Evolutionary conservation across 371 early-diverging fungal species (phyloP).

Genomic region (Mucor sp.): DNA sequence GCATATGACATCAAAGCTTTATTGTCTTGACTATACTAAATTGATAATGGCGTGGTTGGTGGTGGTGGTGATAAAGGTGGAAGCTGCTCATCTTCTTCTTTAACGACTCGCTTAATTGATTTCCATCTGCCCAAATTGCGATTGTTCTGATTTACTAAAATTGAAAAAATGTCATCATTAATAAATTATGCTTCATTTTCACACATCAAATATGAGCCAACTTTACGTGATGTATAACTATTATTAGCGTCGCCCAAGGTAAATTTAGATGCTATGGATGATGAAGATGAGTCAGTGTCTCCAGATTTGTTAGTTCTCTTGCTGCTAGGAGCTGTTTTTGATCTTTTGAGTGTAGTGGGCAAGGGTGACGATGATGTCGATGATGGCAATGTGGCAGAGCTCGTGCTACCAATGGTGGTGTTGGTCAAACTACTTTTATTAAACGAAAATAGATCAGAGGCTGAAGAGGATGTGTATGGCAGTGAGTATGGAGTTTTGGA

Average conservation of each 20-base stretch:
- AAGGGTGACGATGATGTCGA: background rate
- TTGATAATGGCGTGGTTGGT: background rate
- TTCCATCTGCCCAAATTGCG: conserved; percentile 22
- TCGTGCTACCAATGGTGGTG: background rate
- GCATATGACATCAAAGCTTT: background rate
- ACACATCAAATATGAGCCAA: background rate
- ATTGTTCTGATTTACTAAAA: conserved; percentile 1
- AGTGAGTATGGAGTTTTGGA: background rate
- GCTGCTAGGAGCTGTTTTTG: conserved; percentile 28
- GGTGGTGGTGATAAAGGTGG: background rate
- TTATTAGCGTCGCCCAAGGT: background rate
- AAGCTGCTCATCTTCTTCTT: conserved; percentile 1
- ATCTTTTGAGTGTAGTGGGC: conserved; percentile 10
- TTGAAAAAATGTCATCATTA: background rate
- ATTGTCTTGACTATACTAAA: background rate
- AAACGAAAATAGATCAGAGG: background rate
- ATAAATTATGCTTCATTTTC: background rate
- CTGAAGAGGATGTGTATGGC: background rate
- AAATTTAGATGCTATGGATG: conserved; percentile 5
- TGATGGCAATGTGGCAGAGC: background rate
- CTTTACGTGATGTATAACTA: conserved; percentile 11
- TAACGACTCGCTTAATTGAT: conserved; percentile 20
- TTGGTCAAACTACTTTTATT: background rate
- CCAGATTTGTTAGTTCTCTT: conserved; percentile 10
- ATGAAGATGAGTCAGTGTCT: conserved; percentile 19